phyloP scores from a whole-genome alignment of 192 early-diverging fungal species.

The Ambispora gerdemannii region DNA sequence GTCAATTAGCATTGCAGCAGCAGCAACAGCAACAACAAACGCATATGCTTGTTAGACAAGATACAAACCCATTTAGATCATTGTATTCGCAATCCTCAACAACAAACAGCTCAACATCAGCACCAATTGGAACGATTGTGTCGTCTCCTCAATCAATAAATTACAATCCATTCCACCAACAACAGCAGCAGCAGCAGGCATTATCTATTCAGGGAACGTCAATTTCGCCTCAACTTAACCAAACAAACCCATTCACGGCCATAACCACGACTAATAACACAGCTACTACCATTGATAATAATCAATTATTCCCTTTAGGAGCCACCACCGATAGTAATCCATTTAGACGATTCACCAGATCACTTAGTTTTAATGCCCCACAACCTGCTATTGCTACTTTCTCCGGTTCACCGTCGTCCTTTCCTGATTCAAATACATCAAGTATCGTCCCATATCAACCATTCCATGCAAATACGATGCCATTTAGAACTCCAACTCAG shows the following conservation, averaged over 20 bases:
- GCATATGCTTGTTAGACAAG: too few relatives aligned
- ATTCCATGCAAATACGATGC: background rate
- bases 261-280: background rate
- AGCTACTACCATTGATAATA: background rate
- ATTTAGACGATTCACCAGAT: slow-evolving; percentile 19
- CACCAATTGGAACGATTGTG: background rate
- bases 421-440: background rate
- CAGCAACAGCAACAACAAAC: slow-evolving; percentile 26
- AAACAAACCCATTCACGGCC: background rate
- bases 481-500: background rate
- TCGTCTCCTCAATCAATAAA: background rate
- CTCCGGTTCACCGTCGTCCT: background rate
- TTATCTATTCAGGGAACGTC: background rate
- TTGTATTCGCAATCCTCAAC: background rate
- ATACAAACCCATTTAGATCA: slow-evolving; percentile 42
- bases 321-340: slow-evolving; percentile 25
- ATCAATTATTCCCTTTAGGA: background rate
- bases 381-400: background rate
- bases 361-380: background rate
- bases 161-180: background rate
- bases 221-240: background rate
- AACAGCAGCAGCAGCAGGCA: background rate
- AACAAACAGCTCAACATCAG: background rate
- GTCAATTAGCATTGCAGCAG: slow-evolving; percentile 33
- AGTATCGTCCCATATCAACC: background rate